Evolutionary conservation across 768 basidiomycete species (phyloP).

Genomic region (Bullera alba): DNA sequence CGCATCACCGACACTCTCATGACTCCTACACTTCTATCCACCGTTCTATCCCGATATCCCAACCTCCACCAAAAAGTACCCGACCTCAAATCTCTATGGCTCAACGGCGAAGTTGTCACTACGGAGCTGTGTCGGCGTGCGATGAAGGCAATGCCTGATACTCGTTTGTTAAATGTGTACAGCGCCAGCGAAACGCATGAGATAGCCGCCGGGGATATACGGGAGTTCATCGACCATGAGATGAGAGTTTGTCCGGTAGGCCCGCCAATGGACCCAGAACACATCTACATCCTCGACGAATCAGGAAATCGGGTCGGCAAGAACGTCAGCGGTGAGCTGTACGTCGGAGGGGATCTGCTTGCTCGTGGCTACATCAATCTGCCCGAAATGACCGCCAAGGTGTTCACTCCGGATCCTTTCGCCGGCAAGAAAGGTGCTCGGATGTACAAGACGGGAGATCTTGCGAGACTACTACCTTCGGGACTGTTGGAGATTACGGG

Average conservation of each 20-base stretch:
- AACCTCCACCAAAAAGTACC: too few relatives aligned
- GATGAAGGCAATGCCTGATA: too few relatives aligned
- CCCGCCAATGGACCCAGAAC: conserved; percentile 6
- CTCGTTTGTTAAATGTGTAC: too few relatives aligned
- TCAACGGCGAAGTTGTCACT: too few relatives aligned
- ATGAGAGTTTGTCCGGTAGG: conserved; percentile 14
- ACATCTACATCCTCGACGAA: conserved; percentile 13
- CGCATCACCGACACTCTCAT: too few relatives aligned
- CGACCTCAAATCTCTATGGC: too few relatives aligned
- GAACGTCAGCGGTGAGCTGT: conserved; percentile 9
- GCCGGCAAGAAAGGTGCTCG: conserved; percentile 1
- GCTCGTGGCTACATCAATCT: conserved; percentile 14
- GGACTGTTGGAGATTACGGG: conserved; percentile 16
- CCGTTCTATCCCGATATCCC: too few relatives aligned
- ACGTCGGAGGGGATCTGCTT: conserved; percentile 11
- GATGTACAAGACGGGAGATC: conserved; percentile 17
- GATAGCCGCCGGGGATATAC: too few relatives aligned
- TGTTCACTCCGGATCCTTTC: conserved; percentile 8
- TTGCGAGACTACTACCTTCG: conserved; percentile 11
- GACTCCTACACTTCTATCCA: too few relatives aligned
- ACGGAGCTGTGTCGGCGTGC: too few relatives aligned
- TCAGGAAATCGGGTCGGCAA: conserved; percentile 6
- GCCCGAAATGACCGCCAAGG: conserved; percentile 12
- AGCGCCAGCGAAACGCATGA: too few relatives aligned
- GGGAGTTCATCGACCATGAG: too few relatives aligned